Base-by-base conservation (phyloP, 2,329 filamentous ascomycete genomes). In the Juglanconis juglandina region DNA sequence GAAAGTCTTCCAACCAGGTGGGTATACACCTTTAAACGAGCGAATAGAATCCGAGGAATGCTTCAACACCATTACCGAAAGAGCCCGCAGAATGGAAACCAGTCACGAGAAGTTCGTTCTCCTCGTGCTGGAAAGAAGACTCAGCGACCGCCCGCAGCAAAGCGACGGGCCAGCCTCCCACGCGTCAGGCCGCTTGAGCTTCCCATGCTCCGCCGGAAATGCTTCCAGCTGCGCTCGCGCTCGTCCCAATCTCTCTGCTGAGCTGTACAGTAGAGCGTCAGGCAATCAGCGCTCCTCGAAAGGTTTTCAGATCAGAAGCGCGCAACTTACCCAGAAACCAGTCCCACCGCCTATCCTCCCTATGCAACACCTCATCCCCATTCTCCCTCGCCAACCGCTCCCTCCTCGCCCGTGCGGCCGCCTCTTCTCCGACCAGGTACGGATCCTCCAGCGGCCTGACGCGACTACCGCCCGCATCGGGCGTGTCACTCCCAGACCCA, bases 401-500 rank as follows among this genome's bases (percentile, higher is more conserved):
- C n/a, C 75, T 73, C 48, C 84, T 77, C 7, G 86, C 85, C 63
- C 78, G 72, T 9, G 78, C 76, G 2, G 87, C 87, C 3, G 86
- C 87, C 54, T 80, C 79, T 72, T 89, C 86, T 39, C 87, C 87
- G 2, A 90, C 87, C 9, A 90, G 75, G 59, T 87, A 81, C 0
- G 87, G 87, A 65, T 90, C 87, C 72, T 90, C 87, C 17, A 87
- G 77, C 3, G 85, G 86, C 6, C 80, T 77, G 44, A 76, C 17
- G 56, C 56, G 35, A 60, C 41, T 58, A 42, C 66, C 67, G 52
- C 55, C 66, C 61, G 71, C 66, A 42, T 67, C 61, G 35, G 58
- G 56, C 35, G 50, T 32, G 32, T 42, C 44, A 32, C 9, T 55
- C 42, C 58, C 63, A 33, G 47, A 49, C 47, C 53, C 53, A 32